Percentiles rank a stretch among this genome's conserved stretches.
Evolutionary conservation across 352 stramenopile species (phyloP).

Genomic region (Pythium inflatum): DNA sequence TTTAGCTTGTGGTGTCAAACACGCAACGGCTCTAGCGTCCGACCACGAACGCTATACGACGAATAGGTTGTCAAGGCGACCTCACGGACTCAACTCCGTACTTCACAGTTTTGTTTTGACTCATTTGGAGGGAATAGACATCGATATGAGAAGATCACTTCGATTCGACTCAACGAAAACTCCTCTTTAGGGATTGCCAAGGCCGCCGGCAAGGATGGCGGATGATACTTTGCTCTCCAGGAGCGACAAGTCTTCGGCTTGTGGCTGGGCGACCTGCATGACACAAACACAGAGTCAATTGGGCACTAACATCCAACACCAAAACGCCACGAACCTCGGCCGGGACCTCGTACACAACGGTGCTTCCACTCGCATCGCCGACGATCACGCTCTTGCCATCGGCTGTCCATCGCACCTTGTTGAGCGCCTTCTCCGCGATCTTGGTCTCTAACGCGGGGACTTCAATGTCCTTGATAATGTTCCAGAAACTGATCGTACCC

Average conservation of each 20-base stretch:
- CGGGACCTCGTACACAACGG: slow-evolving; percentile 80
- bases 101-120: slow-evolving; percentile 1
- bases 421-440: slow-evolving; percentile 73
- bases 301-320: neutral
- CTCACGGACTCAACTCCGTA: no score
- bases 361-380: slow-evolving; percentile 75
- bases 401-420: slow-evolving; percentile 82
- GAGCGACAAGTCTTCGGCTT: slow-evolving; percentile 61
- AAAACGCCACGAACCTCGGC: slow-evolving; percentile 54
- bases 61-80: no score
- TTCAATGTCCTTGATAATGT: slow-evolving; percentile 85
- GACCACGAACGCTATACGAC: slow-evolving; percentile 21
- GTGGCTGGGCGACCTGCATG: slow-evolving; percentile 62
- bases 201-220: slow-evolving; percentile 44
- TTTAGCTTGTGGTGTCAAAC: slow-evolving; percentile 26
- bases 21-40: slow-evolving; percentile 26
- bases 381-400: slow-evolving; percentile 82
- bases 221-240: slow-evolving; percentile 73
- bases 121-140: neutral
- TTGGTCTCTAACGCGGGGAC: slow-evolving; percentile 68
- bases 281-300: neutral
- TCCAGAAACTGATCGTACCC: slow-evolving; percentile 80
- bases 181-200: slow-evolving; percentile 46
- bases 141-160: neutral
- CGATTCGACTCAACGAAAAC: neutral